Evolutionary conservation across 2,329 filamentous ascomycete genomes (phyloP).

Genomic region (Aspergillus flavus): DNA sequence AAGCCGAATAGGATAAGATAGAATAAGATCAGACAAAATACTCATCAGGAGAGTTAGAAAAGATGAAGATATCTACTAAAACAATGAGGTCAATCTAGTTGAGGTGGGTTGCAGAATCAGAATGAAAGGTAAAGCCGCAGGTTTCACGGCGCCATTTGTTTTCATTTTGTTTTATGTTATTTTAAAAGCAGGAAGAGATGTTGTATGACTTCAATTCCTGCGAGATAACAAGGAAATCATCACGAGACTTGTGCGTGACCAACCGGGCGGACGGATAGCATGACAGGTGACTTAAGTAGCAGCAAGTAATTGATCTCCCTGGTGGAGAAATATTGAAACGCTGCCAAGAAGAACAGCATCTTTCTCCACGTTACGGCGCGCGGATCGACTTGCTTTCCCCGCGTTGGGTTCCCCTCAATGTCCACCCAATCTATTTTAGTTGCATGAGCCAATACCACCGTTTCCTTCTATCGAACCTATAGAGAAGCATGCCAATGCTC

Average conservation of each 20-base stretch:
- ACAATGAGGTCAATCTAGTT: no score
- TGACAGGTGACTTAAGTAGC: not conserved
- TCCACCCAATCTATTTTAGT: slow-evolving; percentile 6
- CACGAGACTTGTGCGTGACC: not conserved
- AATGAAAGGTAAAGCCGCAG: not conserved
- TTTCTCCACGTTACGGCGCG: not conserved
- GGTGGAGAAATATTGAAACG: slow-evolving; percentile 1
- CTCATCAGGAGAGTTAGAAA: not conserved
- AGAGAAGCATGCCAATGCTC: not conserved
- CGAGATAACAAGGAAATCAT: not conserved
- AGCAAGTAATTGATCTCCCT: not conserved
- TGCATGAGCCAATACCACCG: not conserved
- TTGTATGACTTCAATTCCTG: not conserved
- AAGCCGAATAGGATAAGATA: not conserved
- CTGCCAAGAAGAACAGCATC: slow-evolving; percentile 1
- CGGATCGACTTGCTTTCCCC: slow-evolving; percentile 10
- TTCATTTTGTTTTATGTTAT: not conserved
- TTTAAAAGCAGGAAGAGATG: not conserved
- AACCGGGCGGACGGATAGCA: not conserved
- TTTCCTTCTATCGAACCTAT: not conserved
- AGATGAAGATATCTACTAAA: no score
- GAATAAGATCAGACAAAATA: not conserved
- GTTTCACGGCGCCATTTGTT: not conserved
- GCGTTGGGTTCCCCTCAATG: slow-evolving; percentile 16
- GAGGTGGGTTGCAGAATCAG: no score